Evolutionary conservation across 768 basidiomycete species (phyloP).

Genomic region (Suillus placidus): DNA sequence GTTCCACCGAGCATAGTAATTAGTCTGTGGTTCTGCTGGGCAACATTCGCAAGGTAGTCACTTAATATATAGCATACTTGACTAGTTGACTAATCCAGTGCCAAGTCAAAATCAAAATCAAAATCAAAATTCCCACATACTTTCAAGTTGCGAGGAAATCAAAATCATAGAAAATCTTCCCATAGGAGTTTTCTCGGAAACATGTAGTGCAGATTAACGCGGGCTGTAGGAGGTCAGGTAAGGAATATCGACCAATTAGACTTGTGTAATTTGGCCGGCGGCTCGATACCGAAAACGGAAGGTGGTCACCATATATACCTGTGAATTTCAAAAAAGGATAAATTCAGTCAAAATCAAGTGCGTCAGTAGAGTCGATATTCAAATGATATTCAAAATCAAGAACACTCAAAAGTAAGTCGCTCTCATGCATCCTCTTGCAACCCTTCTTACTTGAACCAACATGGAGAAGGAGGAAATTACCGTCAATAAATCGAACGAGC

Average conservation of each 20-base stretch:
- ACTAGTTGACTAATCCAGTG: neutral
- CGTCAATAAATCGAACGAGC: neutral
- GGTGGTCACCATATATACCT: neutral
- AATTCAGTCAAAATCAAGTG: neutral
- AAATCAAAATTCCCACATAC: neutral
- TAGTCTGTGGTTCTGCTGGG: neutral
- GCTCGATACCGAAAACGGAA: no score
- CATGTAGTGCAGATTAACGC: neutral
- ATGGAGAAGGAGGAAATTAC: neutral
- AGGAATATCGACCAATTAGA: neutral
- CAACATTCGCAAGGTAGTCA: neutral
- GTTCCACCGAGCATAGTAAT: neutral
- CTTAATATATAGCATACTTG: neutral
- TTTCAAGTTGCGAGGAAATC: neutral
- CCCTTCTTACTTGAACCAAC: neutral
- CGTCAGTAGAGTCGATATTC: neutral
- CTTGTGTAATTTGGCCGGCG: neutral
- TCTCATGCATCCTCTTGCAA: neutral
- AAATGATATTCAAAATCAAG: neutral
- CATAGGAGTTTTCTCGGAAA: neutral
- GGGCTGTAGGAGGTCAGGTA: neutral
- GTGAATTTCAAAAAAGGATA: neutral
- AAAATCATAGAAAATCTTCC: neutral
- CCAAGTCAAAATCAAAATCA: slow-evolving; percentile 1
- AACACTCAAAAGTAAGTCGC: neutral